Base-by-base conservation (phyloP, 2,329 filamentous ascomycete species). In the Paraphaeosphaeria minitans region DNA sequence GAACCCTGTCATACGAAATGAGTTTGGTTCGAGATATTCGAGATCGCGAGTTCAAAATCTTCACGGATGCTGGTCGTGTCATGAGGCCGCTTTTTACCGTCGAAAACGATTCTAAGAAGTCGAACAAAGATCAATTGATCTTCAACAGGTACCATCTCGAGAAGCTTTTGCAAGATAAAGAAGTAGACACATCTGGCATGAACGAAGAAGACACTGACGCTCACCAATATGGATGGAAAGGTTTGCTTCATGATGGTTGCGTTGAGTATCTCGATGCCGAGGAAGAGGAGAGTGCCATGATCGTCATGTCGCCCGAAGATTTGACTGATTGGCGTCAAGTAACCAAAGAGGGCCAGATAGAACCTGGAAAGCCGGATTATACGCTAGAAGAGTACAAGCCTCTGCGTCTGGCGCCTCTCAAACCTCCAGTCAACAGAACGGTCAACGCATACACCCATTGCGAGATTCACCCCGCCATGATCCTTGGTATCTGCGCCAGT, bases 381-480 rank as follows among this genome's bases (percentile, higher is more conserved):
- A 41, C 13, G 10, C 14, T 16, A 10, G 24, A 31, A 16, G 48
- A 85, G 16, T 87, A 92, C 33, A 86, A 89, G 48, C 85, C 84
- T 70, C 91, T 96, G 68, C 87, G 90, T 47, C 94, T 97, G 71
- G 89, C 89, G 75, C 89, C 95, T 70, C 86, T 99, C 66, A 95
- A 95, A 78, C 93, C 93, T 0, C 89, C 89, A 71, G 87, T 95
- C 43, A 97, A 96, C 71, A 88, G 91, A 22, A 90, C 89, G 5
- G 93, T 94, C 16, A 91, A 96, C 78, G 92, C 90, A 72, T 98
- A 94, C 84, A 99, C 95, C 0, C 96, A 99, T 77, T 99, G 96
- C 78, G 95, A 99, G 80, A 98, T 99, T 76, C 96, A 99, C 72
- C 96, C 95, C 21, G 97, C 93, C 79, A 99, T 99, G 95, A 95